Conservation (phyloP, 176 grass and related monocot species). For the Tillandsia leiboldiana region DNA sequence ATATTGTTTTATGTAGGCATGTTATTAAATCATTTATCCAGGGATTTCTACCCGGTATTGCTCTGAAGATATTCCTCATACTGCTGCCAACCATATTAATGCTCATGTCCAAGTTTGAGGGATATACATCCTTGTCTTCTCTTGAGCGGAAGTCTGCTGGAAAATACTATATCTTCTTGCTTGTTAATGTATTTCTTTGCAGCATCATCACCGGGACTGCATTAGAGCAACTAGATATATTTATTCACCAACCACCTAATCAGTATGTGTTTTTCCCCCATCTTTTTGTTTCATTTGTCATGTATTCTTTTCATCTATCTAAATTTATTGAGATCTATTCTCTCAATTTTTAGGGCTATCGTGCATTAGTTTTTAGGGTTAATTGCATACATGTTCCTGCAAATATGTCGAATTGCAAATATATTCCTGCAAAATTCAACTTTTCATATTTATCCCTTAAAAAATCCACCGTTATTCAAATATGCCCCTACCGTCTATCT, state of each 20-base stretch:
- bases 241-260: slow-evolving; percentile 73
- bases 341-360: neutral
- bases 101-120: slow-evolving; percentile 98
- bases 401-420: no score
- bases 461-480: no score
- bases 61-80: slow-evolving; percentile 94
- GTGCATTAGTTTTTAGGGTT: neutral
- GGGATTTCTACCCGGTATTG: slow-evolving; percentile 97
- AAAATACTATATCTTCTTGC: slow-evolving; percentile 88
- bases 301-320: neutral
- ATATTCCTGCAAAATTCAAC: no score
- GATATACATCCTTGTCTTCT: slow-evolving; percentile 61
- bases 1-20: slow-evolving; percentile 16
- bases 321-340: neutral
- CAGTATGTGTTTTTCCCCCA: slow-evolving; percentile 41
- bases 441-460: no score
- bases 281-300: neutral
- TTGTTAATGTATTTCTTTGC: slow-evolving; percentile 79
- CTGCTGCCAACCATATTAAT: slow-evolving; percentile 93
- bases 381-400: no score
- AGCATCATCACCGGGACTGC: slow-evolving; percentile 77
- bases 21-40: slow-evolving; percentile 88
- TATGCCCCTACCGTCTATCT: no score
- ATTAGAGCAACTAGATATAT: slow-evolving; percentile 72
- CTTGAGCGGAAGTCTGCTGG: slow-evolving; percentile 84